A percentile compares a stretch with the other conserved stretches of the same genome.
Conservation (phyloP, 1,284 basidiomycete species). For the Cutaneotrichosporon cavernicola region DNA sequence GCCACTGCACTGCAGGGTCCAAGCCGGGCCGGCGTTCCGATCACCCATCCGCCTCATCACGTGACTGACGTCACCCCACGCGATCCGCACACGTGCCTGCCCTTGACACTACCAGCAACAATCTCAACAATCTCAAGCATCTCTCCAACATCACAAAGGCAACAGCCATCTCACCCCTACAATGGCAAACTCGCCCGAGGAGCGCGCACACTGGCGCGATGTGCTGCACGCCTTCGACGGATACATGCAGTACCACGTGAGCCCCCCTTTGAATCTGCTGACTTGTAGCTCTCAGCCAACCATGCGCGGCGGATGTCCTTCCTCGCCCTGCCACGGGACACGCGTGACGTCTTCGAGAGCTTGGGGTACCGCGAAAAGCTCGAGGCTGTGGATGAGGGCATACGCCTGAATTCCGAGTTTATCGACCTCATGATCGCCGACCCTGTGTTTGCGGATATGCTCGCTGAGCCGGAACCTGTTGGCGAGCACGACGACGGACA, state of each 20-base stretch:
- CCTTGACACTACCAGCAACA: background rate
- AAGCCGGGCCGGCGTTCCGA: background rate
- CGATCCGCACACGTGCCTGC: background rate
- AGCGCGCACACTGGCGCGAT: slow-evolving; percentile 47
- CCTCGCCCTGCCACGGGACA: slow-evolving; percentile 44
- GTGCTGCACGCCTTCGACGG: slow-evolving; percentile 48
- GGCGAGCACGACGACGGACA: slow-evolving; percentile 9
- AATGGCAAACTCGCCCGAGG: slow-evolving; percentile 34
- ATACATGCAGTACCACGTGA: slow-evolving; percentile 53
- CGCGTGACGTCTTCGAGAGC: slow-evolving; percentile 36
- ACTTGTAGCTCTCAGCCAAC: slow-evolving; percentile 50
- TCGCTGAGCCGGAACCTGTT: slow-evolving; percentile 12
- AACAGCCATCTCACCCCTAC: background rate
- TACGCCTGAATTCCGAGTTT: slow-evolving; percentile 52
- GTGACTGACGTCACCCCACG: background rate
- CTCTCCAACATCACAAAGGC: background rate
- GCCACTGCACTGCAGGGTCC: background rate
- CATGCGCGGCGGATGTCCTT: slow-evolving; percentile 49
- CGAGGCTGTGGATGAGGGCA: slow-evolving; percentile 53
- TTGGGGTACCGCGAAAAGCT: slow-evolving; percentile 53
- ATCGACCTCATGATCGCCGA: slow-evolving; percentile 51
- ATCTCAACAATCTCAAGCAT: background rate
- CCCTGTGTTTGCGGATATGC: slow-evolving; percentile 50
- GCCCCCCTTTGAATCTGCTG: slow-evolving; percentile 15
- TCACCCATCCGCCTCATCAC: background rate